Base-by-base conservation (phyloP, 2,329 filamentous ascomycete genomes). In the Microsporum audouinii region DNA sequence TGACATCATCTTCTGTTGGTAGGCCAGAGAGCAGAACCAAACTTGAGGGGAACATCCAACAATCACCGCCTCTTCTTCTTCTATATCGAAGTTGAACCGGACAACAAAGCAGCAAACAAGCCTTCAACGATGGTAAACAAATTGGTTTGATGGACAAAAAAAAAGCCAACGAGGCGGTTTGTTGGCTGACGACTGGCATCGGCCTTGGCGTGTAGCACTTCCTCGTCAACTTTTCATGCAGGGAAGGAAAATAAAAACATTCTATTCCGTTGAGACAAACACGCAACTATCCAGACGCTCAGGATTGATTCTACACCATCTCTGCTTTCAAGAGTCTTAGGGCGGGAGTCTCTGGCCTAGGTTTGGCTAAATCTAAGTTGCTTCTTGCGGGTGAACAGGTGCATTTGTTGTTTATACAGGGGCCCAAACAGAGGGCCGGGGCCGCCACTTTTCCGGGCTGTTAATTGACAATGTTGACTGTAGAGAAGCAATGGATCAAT, bases 401-500 rank as follows among this genome's bases (percentile, higher is more conserved):
- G 27, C 45, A 29, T 49, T 31, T 49, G 39, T 43, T 43, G 39
- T 49, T 27, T 55, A 34, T 55, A 55, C 49, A 55, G 49, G 49
- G 49, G 31, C 33, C 49, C n/a, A 36, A 55, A 55, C 49, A 43
- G 49, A 55, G 49, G 49, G 29, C 49, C 31, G 31, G 49, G 31
- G 29, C 49, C 59, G 58, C 47, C 23, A 55, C 61, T 55, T 49
- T 59, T 63, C 57, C 43, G 53, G n/a, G 55, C 59, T 58, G 61
- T 55, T 60, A 33, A 38, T 49, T 58, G 29, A 49, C 58, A 58
- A 78, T 78, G 76, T 75, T 77, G 71, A 73, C 74, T 68, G 74
- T 78, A 61, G 82, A 86, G 75, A 81, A 84, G 77, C 80, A 82
- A 75, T 85, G 83, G 82, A 79, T 85, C 69, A 83, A 81, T 71